These are phyloP conservation scores for Microstegium vimineum DNA, from an alignment of 176 grass and related monocot genomes.

Conservation along the genomic window DNA sequence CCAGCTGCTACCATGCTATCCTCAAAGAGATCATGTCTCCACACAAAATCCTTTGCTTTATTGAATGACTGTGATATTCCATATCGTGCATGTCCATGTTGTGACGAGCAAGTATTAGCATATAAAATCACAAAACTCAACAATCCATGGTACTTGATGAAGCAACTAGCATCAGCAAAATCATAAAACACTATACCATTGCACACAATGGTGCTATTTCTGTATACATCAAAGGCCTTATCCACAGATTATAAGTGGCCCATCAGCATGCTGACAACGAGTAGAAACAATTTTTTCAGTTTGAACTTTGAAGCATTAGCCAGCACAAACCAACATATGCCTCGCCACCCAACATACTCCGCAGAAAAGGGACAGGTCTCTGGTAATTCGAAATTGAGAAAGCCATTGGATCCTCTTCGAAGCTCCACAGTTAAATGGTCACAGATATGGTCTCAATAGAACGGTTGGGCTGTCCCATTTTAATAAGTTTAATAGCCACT, in stretches of 20 bases:
- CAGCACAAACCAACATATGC: conserved; percentile 32
- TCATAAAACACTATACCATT: conserved; percentile 36
- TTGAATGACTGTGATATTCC: conserved; percentile 97
- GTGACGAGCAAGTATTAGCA: conserved; percentile 48
- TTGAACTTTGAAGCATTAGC: conserved; percentile 45
- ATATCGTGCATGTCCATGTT: conserved; percentile 37
- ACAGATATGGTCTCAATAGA: conserved; percentile 27
- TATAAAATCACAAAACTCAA: conserved; percentile 43
- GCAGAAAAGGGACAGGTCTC: conserved; percentile 19
- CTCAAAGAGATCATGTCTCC: conserved; percentile 86
- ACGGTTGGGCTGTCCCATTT: conserved; percentile 28
- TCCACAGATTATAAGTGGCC: conserved; percentile 42
- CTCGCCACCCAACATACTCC: conserved; percentile 10
- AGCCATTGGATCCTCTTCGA: conserved; percentile 20
- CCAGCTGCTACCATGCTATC: conserved; percentile 67
- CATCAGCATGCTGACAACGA: conserved; percentile 35
- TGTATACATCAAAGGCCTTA: conserved; percentile 27
- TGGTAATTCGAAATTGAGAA: conserved; percentile 32
- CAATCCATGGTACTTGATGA: conserved; percentile 36
- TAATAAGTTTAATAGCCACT: conserved; percentile 32
- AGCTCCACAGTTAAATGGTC: conserved; percentile 26
- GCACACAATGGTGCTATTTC: conserved; percentile 37
- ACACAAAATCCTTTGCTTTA: conserved; percentile 72
- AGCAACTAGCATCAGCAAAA: conserved; percentile 44
- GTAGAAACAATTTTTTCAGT: conserved; percentile 42